Evolutionary conservation across 2,329 filamentous ascomycete species (phyloP), one percentile per base, ranked within the genome.

Genomic region (Penicillium sumatraense): DNA sequence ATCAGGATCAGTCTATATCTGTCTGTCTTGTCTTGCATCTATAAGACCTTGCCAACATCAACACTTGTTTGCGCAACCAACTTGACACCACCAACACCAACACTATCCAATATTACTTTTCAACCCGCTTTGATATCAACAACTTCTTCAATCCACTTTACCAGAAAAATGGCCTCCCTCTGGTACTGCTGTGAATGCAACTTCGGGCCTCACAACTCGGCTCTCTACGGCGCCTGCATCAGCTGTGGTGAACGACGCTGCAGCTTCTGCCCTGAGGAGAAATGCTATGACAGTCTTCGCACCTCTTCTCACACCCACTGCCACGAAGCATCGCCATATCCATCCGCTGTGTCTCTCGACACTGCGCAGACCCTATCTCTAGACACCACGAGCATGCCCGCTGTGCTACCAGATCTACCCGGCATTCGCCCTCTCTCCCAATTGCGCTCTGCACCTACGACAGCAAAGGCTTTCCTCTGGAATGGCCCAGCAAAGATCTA

Each of bases 141-240:
- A 10, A 44, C n/a, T 16, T 36, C 18, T 3, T n/a, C 33, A 29
- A 44, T 38, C 24, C 5, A 26, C 46, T 36, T 33, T 40, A 41
- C 38, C 44, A 24, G 2, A 36, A 54, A 11, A 13, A 66, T 64
- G 62, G 45, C 63, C 27, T 58, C 57, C 11, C 48, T 68, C 21
- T 75, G 72, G 72, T 68, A 68, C 53, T 75, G 72, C 58, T 73
- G 71, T 45, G 40, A 57, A 5, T 75, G 72, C 60, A 49, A 53
- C 27, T 68, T 66, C 46, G 72, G 72, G 23, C 72, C 72, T 52
- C 66, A 69, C 63, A 62, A 64, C 38, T 40, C 60, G 3, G 53
- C 38, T 6, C 57, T 67, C 42, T 61, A 71, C 60, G 48, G 54
- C 23, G 33, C 59, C 41, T 73, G 71, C 52, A 60, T 68, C 24